Base-by-base conservation (phyloP, 202 grass and related monocot genomes). In the Elaeis oleifera region DNA sequence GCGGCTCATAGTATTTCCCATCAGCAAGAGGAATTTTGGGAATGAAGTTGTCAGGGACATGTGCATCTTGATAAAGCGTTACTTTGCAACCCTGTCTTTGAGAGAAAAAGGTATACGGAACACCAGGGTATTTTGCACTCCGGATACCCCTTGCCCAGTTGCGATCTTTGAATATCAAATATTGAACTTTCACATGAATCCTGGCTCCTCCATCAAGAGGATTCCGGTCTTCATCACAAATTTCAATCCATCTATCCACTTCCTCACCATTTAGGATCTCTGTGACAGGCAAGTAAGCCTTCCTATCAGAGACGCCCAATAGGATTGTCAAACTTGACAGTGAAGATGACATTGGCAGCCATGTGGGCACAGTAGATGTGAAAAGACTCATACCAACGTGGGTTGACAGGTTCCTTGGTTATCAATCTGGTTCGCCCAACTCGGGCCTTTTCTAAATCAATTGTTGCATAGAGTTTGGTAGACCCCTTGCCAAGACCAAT, bases 311-410 rank as follows among this genome's bases (percentile, higher is more conserved):
- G 75, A 70, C 68, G 94, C 94, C 61, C 54, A 51, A 99, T 73
- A 32, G 88, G 31, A 51, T 87, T 82, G 64, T 81, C 82, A 3
- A 70, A 64, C 80, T 99, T 99, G 77, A 99, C 78, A 48, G 94
- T 84, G 82, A 99, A 89, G 15, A 99, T 80, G 59, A 99, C 56
- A 72, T 87, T 54, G 50, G 82, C 32, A n/a, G 85, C 85, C 82
- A 78, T 80, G 70, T 99, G 94, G 0, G 94, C 94, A 61, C 94
- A 99, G 77, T 99, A 94, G 54, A 99, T 94, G 83, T 89, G 94
- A 76, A 99, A 99, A 9, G 67, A 73, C 68, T 99, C 94, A 52
- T 94, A 89, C 94, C 94, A 99, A 18, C 88, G 80, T 49, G 94
- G 94, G 73, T 94, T 99, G 65, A 65, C 74, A 18, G 88, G 69